phyloP scores from a whole-genome alignment of 768 basidiomycete genomes.

The Agaricus subrufescens region DNA sequence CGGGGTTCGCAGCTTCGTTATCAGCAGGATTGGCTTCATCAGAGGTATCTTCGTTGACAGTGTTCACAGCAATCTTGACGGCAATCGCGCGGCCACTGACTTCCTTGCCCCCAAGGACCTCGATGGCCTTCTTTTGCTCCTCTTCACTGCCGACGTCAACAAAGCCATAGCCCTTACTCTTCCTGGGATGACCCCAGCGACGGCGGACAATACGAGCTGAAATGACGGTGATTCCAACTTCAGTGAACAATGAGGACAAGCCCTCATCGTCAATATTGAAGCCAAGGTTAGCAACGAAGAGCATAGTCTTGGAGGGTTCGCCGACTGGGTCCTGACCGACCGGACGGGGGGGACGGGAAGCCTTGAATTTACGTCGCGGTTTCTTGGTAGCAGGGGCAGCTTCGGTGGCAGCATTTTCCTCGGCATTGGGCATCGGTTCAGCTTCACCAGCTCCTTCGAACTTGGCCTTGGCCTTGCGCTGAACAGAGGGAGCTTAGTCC shows the following conservation, averaged over 20 bases:
- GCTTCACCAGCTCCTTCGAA: conserved; percentile 26
- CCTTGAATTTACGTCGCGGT: conserved; percentile 55
- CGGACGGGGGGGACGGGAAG: conserved; percentile 58
- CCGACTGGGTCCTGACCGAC: conserved; percentile 81
- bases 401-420: conserved; percentile 31
- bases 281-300: conserved; percentile 97
- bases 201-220: conserved; percentile 88
- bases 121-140: conserved; percentile 90
- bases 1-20: conserved; percentile 20
- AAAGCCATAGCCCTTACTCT: conserved; percentile 96
- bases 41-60: conserved; percentile 55
- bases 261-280: conserved; percentile 88
- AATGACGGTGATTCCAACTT: conserved; percentile 75
- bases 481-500: conserved; percentile 12
- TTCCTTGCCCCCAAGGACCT: conserved; percentile 81
- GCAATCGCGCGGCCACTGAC: conserved; percentile 81
- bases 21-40: conserved; percentile 31
- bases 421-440: conserved; percentile 29
- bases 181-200: conserved; percentile 77
- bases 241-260: conserved; percentile 78
- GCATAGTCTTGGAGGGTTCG: conserved; percentile 82
- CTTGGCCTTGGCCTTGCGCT: conserved; percentile 61
- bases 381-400: conserved; percentile 39
- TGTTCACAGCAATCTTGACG: conserved; percentile 94
- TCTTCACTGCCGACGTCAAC: conserved; percentile 90